Evolutionary conservation across 306 rosid species (phyloP).

Genomic region (Cicer chorassanicum): DNA sequence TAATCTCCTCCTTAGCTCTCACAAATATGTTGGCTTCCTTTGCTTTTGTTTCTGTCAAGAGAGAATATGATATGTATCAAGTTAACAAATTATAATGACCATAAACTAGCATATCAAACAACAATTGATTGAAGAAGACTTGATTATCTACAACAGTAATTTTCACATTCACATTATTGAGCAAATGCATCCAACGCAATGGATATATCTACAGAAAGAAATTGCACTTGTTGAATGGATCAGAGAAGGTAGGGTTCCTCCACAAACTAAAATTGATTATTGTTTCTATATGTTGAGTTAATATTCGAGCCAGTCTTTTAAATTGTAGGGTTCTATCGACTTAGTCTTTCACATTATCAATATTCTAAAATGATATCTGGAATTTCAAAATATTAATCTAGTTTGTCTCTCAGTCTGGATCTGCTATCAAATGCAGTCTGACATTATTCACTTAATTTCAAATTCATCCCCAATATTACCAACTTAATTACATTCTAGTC

Average conservation of each 20-base stretch:
- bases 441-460: too few relatives aligned
- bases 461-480: too few relatives aligned
- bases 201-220: neutral
- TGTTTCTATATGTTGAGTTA: too few relatives aligned
- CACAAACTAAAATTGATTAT: too few relatives aligned
- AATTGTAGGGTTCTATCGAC: too few relatives aligned
- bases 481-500: too few relatives aligned
- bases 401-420: too few relatives aligned
- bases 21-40: constrained; percentile 46
- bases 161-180: neutral
- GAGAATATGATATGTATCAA: constrained; percentile 18
- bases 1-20: constrained; percentile 63
- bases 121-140: constrained; percentile 27
- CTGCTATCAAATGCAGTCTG: too few relatives aligned
- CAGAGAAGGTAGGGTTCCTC: neutral
- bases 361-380: too few relatives aligned
- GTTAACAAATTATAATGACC: neutral
- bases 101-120: constrained; percentile 11
- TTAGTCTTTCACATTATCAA: too few relatives aligned
- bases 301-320: too few relatives aligned
- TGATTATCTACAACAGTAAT: neutral
- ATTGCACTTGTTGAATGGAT: neutral
- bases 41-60: constrained; percentile 54
- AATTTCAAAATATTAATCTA: too few relatives aligned
- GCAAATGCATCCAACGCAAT: constrained; percentile 12